Conservation (phyloP, 306 rosid species). For the Dryas alaskensis region DNA sequence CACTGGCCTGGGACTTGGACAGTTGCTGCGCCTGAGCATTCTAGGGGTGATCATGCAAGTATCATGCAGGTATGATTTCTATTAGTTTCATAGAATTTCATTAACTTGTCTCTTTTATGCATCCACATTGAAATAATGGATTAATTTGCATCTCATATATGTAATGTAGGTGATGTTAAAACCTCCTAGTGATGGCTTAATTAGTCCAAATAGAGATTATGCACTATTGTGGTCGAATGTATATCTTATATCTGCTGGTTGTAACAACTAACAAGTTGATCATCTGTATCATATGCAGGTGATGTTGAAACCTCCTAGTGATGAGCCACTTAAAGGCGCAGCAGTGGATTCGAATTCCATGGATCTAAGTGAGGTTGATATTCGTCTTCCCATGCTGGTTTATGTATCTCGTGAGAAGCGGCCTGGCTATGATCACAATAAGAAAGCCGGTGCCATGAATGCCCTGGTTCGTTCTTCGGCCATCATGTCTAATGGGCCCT, state of each 20-base stretch:
- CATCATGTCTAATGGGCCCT: conserved; percentile 72
- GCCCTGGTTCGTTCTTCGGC: conserved; percentile 82
- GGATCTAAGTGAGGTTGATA: conserved; percentile 59
- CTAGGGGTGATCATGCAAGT: conserved; percentile 80
- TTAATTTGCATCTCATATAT: conserved; percentile 3
- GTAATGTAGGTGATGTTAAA: conserved; percentile 60
- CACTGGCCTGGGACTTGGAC: conserved; percentile 88
- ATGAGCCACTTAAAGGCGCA: conserved; percentile 51
- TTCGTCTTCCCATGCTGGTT: conserved; percentile 82
- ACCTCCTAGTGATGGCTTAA: conserved; percentile 48
- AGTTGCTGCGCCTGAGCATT: conserved; percentile 45
- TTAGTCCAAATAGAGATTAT: too few species aligned
- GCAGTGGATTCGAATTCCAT: conserved; percentile 39
- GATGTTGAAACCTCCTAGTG: conserved; percentile 73
- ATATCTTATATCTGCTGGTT: too few species aligned
- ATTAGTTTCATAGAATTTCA: not conserved
- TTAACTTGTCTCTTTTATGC: not conserved
- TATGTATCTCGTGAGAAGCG: conserved; percentile 79
- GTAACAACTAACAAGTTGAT: not conserved
- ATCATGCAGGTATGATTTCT: conserved; percentile 55
- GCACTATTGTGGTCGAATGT: too few species aligned
- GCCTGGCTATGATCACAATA: conserved; percentile 86
- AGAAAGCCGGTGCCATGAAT: conserved; percentile 88
- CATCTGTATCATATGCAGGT: conserved; percentile 41
- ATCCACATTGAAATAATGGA: not conserved